Base-by-base conservation (phyloP, 306 rosid genomes). In the Erythrophleum fordii region DNA sequence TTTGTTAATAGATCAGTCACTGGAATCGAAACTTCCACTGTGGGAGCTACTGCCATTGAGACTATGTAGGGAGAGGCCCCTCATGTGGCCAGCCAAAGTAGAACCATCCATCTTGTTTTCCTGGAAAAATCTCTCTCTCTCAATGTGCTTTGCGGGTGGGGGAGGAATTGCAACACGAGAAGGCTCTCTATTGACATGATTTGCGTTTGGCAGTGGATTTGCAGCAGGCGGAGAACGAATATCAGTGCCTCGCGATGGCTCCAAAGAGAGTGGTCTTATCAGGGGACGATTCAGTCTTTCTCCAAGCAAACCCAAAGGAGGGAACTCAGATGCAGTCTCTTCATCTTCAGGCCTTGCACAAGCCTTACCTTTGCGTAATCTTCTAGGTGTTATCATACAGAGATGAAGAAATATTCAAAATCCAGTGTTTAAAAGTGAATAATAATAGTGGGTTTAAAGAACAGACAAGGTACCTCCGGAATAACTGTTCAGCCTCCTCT, bases 301-400 rank as follows among this genome's bases (percentile, higher is more conserved):
- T 83, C 92, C 98, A 71, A 89, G 85, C 52, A 89, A 81, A 53
- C 97, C 87, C 70, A 89, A 79, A 39, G 70, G 86, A 18, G 87
- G 89, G 7, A 77, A 86, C 83, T 79, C 92, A 34, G 81, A 80
- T 69, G 88, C 48, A 12, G 65, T 83, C 75, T 81, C 88, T 81
- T 90, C 97, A 65, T 90, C 95, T 84, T 90, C 96, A 44, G 91
- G 91, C 85, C 83, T 87, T 52, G 81, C 91, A 86, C 97, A 90
- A 45, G 98, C 98, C 79, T 94, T 94, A 80, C 98, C 98, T 84
- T 94, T 94, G 69, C 94, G 94, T 82, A 94, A 84, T 88, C 98
- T 94, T 90, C 73, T 41, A 60, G 26, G 58, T 66, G 55, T 73
- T 44, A 42, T 45, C 76, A 64, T 42, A 26, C 46, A 11, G 12